phyloP scores from a whole-genome alignment of 1,139 yeast species.

The Chernovozyma aurita region DNA sequence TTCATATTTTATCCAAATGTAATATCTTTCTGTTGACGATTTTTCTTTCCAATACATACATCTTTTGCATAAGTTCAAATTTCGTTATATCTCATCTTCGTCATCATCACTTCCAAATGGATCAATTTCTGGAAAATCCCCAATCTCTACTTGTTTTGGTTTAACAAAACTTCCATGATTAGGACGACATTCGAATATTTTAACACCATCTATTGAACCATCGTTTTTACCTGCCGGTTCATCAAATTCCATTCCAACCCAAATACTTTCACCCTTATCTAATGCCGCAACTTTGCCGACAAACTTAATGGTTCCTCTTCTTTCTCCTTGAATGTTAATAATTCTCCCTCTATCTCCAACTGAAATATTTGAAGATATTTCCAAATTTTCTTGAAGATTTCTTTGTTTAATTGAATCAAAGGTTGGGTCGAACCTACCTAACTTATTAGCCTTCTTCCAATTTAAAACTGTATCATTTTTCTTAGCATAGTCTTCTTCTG shows the following conservation, averaged over 20 bases:
- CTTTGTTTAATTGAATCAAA: slow-evolving; percentile 23
- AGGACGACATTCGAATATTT: slow-evolving; percentile 30
- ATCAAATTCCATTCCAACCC: slow-evolving; percentile 49
- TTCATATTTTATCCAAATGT: too few species aligned
- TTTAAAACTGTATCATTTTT: slow-evolving; percentile 60
- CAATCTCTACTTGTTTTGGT: slow-evolving; percentile 47
- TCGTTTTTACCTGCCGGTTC: slow-evolving; percentile 47
- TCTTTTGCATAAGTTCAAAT: too few species aligned
- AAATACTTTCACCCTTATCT: slow-evolving; percentile 38
- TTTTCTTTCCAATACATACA: too few species aligned
- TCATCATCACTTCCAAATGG: slow-evolving; percentile 41
- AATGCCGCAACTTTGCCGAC: slow-evolving; percentile 65
- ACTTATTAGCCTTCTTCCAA: slow-evolving; percentile 66
- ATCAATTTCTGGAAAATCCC: slow-evolving; percentile 47
- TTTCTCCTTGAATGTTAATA: slow-evolving; percentile 44
- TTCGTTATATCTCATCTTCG: slow-evolving; percentile 8
- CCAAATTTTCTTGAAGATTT: slow-evolving; percentile 15
- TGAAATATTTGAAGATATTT: slow-evolving; percentile 14
- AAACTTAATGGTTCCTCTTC: slow-evolving; percentile 65
- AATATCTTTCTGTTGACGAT: too few species aligned
- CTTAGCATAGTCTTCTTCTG: slow-evolving; percentile 64
- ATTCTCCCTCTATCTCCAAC: slow-evolving; percentile 40
- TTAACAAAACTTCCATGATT: slow-evolving; percentile 50
- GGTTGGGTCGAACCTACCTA: slow-evolving; percentile 71
- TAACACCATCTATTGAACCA: slow-evolving; percentile 32